phyloP scores from a whole-genome alignment of 257 asterid genomes.

The Henckelia pumila region DNA sequence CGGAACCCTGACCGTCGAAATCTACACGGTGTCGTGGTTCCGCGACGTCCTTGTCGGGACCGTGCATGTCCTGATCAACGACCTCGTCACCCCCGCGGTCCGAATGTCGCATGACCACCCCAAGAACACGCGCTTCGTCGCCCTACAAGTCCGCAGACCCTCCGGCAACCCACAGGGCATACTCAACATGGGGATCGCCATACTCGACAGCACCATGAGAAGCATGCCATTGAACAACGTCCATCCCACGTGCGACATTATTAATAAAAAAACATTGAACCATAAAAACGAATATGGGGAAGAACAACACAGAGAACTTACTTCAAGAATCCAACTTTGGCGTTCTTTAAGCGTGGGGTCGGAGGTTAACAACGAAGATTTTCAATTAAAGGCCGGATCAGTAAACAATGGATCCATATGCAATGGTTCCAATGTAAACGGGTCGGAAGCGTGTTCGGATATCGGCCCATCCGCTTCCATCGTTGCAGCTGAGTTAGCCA shows the following conservation, averaged over 20 bases:
- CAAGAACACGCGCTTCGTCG: conserved; percentile 40
- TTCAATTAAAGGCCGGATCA: conserved; percentile 36
- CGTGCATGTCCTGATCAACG: conserved; percentile 43
- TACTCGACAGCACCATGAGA: conserved; percentile 42
- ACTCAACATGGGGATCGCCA: conserved; percentile 69
- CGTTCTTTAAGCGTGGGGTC: conserved; percentile 39
- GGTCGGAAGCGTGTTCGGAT: conserved; percentile 74
- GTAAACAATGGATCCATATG: conserved; percentile 25
- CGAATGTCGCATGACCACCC: neutral
- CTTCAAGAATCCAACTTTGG: conserved; percentile 43
- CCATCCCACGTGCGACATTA: no score
- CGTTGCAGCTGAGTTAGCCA: conserved; percentile 76
- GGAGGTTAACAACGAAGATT: conserved; percentile 36
- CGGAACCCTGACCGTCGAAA: conserved; percentile 47
- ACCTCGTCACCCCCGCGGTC: conserved; percentile 35
- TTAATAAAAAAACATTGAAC: no score
- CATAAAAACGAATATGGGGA: conserved; percentile 14
- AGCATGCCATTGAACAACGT: conserved; percentile 39
- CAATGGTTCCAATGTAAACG: conserved; percentile 41
- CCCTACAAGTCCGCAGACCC: conserved; percentile 65
- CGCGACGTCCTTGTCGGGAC: conserved; percentile 57
- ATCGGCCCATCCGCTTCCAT: conserved; percentile 87
- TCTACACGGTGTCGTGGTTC: conserved; percentile 63
- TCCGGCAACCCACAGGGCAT: conserved; percentile 83
- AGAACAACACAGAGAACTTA: conserved; percentile 10